A percentile compares a stretch with the other conserved stretches of the same genome.
Evolutionary conservation across 148 eudicot species (phyloP).

Genomic region (Amaranthus palmeri): DNA sequence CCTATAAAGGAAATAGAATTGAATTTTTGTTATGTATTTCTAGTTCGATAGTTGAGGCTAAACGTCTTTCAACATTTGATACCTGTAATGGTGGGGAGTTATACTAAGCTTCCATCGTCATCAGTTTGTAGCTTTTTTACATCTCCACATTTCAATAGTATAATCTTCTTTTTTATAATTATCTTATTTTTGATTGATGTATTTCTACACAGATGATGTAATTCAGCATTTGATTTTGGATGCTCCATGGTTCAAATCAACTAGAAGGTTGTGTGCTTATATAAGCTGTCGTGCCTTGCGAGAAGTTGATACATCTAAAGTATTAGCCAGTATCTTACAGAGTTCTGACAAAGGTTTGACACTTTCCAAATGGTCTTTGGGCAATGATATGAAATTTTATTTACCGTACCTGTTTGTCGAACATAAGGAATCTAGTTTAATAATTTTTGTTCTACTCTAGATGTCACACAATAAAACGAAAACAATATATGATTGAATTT

Average conservation of each 20-base stretch:
- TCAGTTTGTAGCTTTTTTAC: not conserved
- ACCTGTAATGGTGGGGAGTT: not conserved
- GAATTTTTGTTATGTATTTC: not conserved
- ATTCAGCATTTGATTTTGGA: conserved; percentile 62
- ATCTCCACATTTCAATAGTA: not conserved
- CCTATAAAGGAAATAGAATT: not conserved
- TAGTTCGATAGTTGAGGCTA: not conserved
- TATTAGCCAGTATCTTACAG: conserved; percentile 56
- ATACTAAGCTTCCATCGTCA: not conserved
- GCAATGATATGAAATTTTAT: not conserved
- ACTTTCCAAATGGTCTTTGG: not conserved
- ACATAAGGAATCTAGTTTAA: too few relatives aligned
- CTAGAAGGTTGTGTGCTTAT: conserved; percentile 81
- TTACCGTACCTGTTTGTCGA: not conserved
- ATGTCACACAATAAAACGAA: too few relatives aligned
- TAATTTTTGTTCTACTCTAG: too few relatives aligned
- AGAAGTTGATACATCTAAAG: conserved; percentile 81
- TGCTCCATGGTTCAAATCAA: conserved; percentile 89
- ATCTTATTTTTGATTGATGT: not conserved
- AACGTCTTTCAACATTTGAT: not conserved
- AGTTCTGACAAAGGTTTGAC: conserved; percentile 46
- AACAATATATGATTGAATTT: too few relatives aligned
- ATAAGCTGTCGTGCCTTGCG: conserved; percentile 83
- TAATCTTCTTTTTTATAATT: not conserved
- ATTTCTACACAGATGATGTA: conserved; percentile 44